Base-by-base conservation (phyloP, 148 eudicot species). In the Polygonum aviculare region DNA sequence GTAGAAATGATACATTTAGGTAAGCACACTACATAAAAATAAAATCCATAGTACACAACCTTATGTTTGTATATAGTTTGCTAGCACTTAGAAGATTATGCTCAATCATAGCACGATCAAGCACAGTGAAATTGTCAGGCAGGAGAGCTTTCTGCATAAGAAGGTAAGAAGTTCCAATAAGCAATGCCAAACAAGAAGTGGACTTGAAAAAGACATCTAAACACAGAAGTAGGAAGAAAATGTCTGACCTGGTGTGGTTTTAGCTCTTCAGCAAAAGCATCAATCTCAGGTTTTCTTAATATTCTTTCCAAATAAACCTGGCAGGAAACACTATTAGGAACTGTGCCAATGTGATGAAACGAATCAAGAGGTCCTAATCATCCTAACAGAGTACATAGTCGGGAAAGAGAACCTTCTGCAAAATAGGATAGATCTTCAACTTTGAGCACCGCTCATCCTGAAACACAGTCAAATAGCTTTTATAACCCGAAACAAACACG, bases 401-500 rank as follows among this genome's bases (percentile, higher is more conserved):
- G 59, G 47, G 10, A 11, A 31, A 26, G 44, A 80, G 41, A 81
- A 95, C 99, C 99, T 95, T 95, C 86, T 95, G 96, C 87, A 95
- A 81, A 77, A 95, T 93, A 41, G 99, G 99, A 79, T 92, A 95
- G 55, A 95, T 89, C 88, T 90, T 95, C 85, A 95, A 84, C 86
- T 93, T 95, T 33, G 99, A 92, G 87, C 96, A 93, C n/a, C 99
- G 90, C 67, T 95, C 99, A 83, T 95, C 99, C 99, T 95, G 88
- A 52, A 77, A 80, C 40, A 63, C 73, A 73, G 75, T 79, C 62
- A 72, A 55, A 50, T 41, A 45, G 18, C 16, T 40, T 73, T 36
- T 47, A 48, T 44, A 74, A 59, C 41, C 22, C 47, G 47, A 73
- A 19, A n/a, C 18, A 14, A 14, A 75, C 35, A 77, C 74, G 9